Base-by-base conservation (phyloP, 176 grass and related monocot species). In the Avena atlantica region DNA sequence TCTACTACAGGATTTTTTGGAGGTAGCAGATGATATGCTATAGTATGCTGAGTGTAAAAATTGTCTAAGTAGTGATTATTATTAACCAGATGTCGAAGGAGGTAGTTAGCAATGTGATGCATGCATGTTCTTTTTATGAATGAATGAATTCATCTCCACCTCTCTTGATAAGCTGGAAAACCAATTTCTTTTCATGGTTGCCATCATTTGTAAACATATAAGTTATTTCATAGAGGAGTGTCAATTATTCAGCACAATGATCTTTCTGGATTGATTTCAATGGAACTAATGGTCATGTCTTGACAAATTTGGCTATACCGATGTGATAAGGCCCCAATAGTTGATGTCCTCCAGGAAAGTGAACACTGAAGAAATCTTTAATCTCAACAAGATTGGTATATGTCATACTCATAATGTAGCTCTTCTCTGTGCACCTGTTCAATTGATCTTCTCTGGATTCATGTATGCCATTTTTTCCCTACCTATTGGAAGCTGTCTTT, bases 1-100 rank as follows among this genome's bases (percentile, higher is more conserved):
- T 86, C 20, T 53, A 79, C 16, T 42, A 45, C 42, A 12, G 0
- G 19, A 73, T 49, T 74, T 95, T 91, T 90, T 77, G 56, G 83
- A 90, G 86, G 78, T 69, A 84, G 88, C 60, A 88, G 83, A 92
- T 78, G 40, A 53, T 92, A 68, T 92, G 78, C 42, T 56, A 88
- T 68, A 83, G 59, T 69, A 77, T 77, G 74, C 34, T 86, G 74
- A 88, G 44, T 58, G 6, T 81, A 88, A 71, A 87, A 83, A 70
- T 80, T 69, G 83, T 88, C 49, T 88, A 59, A 85, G 64, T 82
- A 81, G 76, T 68, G 45, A 87, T 78, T 89, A 85, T 88, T 90
- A 64, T 87, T 40, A 77, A 79, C 48, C 70, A 86, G 85, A 80
- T 72, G 20, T 75, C 15, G 3, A 80, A 91, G 11, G 80, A 86